Conservation (phyloP, 176 grass and related monocot genomes). For the Oryza glumipatula region DNA sequence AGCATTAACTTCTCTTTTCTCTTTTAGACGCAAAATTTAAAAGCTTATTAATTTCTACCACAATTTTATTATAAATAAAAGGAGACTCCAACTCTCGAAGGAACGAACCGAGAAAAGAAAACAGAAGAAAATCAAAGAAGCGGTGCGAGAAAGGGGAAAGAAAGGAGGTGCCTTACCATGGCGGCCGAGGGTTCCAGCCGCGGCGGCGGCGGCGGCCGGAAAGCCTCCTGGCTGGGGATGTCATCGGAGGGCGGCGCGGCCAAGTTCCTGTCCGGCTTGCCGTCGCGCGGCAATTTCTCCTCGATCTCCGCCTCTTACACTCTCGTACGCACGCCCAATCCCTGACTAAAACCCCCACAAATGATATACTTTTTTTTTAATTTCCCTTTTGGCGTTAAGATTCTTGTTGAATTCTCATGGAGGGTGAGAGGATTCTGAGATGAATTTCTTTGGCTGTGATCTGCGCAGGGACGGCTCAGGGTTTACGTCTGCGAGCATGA, state of each 20-base stretch:
- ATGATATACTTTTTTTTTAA: background rate
- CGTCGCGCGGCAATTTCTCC: conserved; percentile 55
- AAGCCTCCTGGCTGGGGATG: conserved; percentile 6
- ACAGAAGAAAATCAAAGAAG: background rate
- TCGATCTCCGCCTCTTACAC: conserved; percentile 45
- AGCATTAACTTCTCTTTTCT: too few species aligned
- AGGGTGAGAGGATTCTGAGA: background rate
- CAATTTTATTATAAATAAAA: too few species aligned
- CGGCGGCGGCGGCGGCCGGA: conserved; percentile 29
- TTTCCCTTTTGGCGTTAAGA: background rate
- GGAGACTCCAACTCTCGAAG: too few species aligned
- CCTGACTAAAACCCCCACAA: background rate
- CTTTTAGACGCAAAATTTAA: too few species aligned
- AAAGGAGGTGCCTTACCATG: conserved; percentile 25
- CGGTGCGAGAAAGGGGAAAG: background rate
- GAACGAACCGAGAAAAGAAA: background rate
- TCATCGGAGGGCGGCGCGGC: conserved; percentile 25
- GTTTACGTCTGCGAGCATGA: conserved; percentile 56
- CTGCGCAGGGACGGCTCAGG: conserved; percentile 53
- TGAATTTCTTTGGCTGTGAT: background rate
- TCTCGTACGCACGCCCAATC: conserved; percentile 34
- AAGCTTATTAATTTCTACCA: too few species aligned
- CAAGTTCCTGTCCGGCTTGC: conserved; percentile 45
- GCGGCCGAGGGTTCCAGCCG: conserved; percentile 43
- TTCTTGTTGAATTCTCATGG: background rate